Conservation (phyloP, 2,329 filamentous ascomycete genomes). For the Phialophora chinensis region DNA sequence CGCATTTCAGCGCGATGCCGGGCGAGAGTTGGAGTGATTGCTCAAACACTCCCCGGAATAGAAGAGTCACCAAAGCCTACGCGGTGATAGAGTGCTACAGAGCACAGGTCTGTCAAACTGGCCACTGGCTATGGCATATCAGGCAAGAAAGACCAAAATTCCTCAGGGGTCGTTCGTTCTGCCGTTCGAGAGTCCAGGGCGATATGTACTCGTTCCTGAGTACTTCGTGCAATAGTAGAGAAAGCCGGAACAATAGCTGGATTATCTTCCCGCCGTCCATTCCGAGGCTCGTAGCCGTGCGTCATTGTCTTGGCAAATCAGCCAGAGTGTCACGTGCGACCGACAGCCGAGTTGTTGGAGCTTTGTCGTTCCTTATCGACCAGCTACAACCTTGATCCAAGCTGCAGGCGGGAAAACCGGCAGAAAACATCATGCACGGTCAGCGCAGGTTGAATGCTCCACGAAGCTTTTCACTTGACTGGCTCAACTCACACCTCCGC, state of each 20-base stretch:
- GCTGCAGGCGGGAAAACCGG: neutral
- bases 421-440: neutral
- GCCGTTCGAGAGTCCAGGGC: too few species aligned
- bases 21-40: neutral
- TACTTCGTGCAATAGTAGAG: too few species aligned
- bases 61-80: neutral
- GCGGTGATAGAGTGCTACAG: neutral
- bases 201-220: too few species aligned
- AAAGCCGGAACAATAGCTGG: too few species aligned
- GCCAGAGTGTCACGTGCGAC: neutral
- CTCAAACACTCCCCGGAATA: neutral
- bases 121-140: too few species aligned
- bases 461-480: neutral
- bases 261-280: neutral
- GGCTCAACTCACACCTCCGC: conserved; percentile 2
- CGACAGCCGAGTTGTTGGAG: neutral
- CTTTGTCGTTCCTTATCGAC: too few species aligned
- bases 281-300: neutral
- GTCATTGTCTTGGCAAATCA: neutral
- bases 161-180: neutral
- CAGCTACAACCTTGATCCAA: neutral
- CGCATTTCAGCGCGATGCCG: neutral
- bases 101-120: neutral
- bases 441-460: neutral
- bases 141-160: neutral